Base-by-base conservation (phyloP, 192 early-diverging fungal genomes). In the Linderina pennispora region DNA sequence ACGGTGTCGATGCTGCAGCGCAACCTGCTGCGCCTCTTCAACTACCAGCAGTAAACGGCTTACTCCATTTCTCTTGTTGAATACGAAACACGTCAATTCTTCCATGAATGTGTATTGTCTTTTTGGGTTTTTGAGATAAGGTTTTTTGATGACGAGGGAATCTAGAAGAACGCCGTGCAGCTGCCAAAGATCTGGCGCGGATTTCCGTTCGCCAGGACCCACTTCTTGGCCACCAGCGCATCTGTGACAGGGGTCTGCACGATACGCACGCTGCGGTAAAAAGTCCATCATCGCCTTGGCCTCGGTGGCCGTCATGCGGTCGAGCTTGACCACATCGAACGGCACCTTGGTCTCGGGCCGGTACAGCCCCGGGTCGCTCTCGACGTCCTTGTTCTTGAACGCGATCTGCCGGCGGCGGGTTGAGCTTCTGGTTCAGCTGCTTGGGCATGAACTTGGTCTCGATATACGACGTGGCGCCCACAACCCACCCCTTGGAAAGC, bases 1-100 rank as follows among this genome's bases (percentile, higher is more conserved):
- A 99, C 97, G 2, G 91, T 99, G 13, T 88, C 92, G 11, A 99
- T 99, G 97, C 77, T 99, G 25, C 83, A 97, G 76, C 80, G 97
- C 52, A 99, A 99, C 61, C 68, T 99, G 35, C 61, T 97, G 32
- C 80, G 97, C 21, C 76, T 97, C 20, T 83, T 86, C 62, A 84
- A 86, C 58, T 89, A 89, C 65, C 65, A 74, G 49, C 53, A 67
- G 13, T 65, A 67, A 35, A 40, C 38, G 11, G n/a, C n/a, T n/a
- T n/a, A n/a, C n/a, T n/a, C n/a, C n/a, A n/a, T n/a, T n/a, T n/a
- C n/a, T n/a, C n/a, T n/a, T n/a, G n/a, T n/a, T n/a, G n/a, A n/a
- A n/a, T n/a, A n/a, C n/a, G n/a, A n/a, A n/a, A n/a, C n/a, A n/a
- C n/a, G n/a, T n/a, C n/a, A n/a, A n/a, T n/a, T n/a, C n/a, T n/a